Conservation (phyloP, 2,329 filamentous ascomycete genomes). For the Monosporascus sp. region DNA sequence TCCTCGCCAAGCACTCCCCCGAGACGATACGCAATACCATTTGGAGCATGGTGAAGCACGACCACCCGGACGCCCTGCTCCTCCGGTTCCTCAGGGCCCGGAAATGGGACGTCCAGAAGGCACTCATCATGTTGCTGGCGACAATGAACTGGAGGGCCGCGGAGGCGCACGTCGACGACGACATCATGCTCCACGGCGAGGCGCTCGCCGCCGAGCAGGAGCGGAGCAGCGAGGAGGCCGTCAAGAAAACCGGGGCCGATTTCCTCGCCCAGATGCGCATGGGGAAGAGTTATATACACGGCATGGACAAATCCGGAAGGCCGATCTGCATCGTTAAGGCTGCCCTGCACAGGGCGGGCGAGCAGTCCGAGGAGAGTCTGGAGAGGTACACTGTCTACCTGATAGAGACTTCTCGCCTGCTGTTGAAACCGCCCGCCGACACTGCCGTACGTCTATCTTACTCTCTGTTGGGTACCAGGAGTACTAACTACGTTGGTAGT, state of each 20-base stretch:
- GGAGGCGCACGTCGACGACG: conserved; percentile 83
- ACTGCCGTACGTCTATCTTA: conserved; percentile 68
- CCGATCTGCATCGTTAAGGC: conserved; percentile 85
- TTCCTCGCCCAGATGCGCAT: conserved; percentile 80
- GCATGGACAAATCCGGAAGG: conserved; percentile 74
- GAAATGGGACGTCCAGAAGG: conserved; percentile 93
- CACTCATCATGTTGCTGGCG: conserved; percentile 87
- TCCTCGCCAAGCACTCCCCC: conserved; percentile 69
- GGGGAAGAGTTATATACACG: conserved; percentile 92
- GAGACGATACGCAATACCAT: conserved; percentile 76
- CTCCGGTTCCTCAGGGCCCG: conserved; percentile 81
- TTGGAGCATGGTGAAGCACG: conserved; percentile 93
- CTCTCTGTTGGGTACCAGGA: too few species aligned
- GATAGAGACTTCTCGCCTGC: conserved; percentile 88
- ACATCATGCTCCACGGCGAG: conserved; percentile 77
- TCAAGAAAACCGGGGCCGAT: conserved; percentile 65
- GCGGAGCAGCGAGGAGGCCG: conserved; percentile 48
- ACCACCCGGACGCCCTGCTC: conserved; percentile 81
- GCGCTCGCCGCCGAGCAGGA: conserved; percentile 58
- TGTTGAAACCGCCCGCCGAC: conserved; percentile 74
- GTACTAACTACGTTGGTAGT: conserved; percentile 45
- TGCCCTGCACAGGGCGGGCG: conserved; percentile 72
- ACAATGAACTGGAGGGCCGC: conserved; percentile 86
- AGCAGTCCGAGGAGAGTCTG: conserved; percentile 75
- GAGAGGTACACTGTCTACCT: conserved; percentile 90